phyloP scores from a whole-genome alignment of 495 filamentous ascomycete genomes.

The Pseudoneurospora amorphoporcata region DNA sequence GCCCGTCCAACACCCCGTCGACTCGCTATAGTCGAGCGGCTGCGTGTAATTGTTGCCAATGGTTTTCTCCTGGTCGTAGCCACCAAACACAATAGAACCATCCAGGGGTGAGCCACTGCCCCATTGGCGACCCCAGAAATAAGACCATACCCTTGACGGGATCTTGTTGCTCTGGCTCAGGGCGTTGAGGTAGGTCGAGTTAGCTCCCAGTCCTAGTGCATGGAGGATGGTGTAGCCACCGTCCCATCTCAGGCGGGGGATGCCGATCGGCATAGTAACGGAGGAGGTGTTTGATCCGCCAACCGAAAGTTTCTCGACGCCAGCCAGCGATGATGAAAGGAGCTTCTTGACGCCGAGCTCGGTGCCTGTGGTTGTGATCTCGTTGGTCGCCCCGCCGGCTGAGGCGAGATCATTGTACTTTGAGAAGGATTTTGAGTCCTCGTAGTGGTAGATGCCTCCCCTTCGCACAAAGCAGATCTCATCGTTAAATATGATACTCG shows the following conservation, averaged over 20 bases:
- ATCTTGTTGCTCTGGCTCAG: slow-evolving; percentile 25
- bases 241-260: slow-evolving; percentile 10
- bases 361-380: slow-evolving; percentile 3
- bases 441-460: slow-evolving; percentile 6
- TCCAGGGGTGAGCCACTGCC: slow-evolving; percentile 22
- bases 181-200: slow-evolving; percentile 32
- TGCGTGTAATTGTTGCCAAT: slow-evolving; percentile 23
- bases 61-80: slow-evolving; percentile 34
- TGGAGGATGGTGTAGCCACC: slow-evolving; percentile 12
- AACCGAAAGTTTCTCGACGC: background rate
- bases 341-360: slow-evolving; percentile 11
- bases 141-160: slow-evolving; percentile 26
- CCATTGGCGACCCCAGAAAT: slow-evolving; percentile 35
- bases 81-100: slow-evolving; percentile 33
- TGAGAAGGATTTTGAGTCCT: slow-evolving; percentile 7
- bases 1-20: slow-evolving; percentile 20
- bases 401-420: slow-evolving; percentile 7
- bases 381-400: slow-evolving; percentile 9
- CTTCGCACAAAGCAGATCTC: slow-evolving; percentile 12
- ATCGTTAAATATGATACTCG: slow-evolving; percentile 10
- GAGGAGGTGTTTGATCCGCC: background rate
- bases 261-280: slow-evolving; percentile 8
- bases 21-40: slow-evolving; percentile 8
- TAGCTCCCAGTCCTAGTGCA: slow-evolving; percentile 25
- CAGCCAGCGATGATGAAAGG: slow-evolving; percentile 6